These are phyloP conservation scores for Colletotrichum filicis DNA, from an alignment of 2,329 filamentous ascomycete species.

Conservation along the genomic window DNA sequence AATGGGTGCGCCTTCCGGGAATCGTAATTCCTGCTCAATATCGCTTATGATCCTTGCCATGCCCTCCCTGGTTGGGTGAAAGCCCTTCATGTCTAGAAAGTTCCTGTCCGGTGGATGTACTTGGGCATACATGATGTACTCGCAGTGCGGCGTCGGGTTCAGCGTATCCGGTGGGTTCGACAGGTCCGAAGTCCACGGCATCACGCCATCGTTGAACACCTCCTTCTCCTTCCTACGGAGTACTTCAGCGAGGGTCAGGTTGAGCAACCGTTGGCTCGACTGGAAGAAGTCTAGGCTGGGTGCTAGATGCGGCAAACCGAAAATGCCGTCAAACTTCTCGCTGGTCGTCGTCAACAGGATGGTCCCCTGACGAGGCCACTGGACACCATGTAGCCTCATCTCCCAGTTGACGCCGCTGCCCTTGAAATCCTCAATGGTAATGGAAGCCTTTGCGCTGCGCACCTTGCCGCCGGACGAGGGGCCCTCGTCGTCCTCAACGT, in stretches of 20 bases:
- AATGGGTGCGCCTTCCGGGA: conserved; percentile 69
- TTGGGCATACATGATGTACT: conserved; percentile 89
- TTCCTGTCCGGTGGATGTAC: conserved; percentile 66
- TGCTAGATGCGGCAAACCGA: conserved; percentile 86
- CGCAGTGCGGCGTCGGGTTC: conserved; percentile 80
- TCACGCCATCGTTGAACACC: conserved; percentile 65
- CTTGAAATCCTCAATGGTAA: conserved; percentile 78
- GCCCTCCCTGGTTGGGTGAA: conserved; percentile 45
- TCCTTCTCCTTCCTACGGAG: conserved; percentile 73
- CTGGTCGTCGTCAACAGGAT: conserved; percentile 89
- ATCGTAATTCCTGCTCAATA: conserved; percentile 72
- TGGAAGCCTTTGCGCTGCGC: conserved; percentile 75
- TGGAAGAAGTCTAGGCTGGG: conserved; percentile 67
- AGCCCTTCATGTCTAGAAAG: conserved; percentile 45
- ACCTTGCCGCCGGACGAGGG: conserved; percentile 62
- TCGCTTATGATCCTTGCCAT: conserved; percentile 57
- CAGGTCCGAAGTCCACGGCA: conserved; percentile 81
- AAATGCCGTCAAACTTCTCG: conserved; percentile 93
- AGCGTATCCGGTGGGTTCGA: conserved; percentile 69
- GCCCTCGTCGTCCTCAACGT: conserved; percentile 43
- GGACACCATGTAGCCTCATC: conserved; percentile 83
- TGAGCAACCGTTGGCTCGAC: conserved; percentile 73
- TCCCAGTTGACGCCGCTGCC: conserved; percentile 81
- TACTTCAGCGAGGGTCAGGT: conserved; percentile 75
- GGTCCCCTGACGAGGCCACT: conserved; percentile 84